phyloP scores from a whole-genome alignment of 257 asterid species.

The Forsythia viridissima region DNA sequence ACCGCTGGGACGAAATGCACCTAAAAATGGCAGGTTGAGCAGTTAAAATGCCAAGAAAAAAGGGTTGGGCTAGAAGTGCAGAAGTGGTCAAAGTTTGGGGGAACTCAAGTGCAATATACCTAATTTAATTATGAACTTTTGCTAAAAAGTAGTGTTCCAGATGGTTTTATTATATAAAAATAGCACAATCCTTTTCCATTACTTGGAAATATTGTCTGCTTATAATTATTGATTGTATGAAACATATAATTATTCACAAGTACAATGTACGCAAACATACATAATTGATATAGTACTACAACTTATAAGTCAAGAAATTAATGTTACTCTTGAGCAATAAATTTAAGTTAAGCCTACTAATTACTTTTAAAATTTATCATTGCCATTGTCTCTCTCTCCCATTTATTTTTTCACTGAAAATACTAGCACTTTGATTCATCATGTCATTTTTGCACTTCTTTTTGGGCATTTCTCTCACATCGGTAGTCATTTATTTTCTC shows the following conservation, averaged over 20 bases:
- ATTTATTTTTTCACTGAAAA: background rate
- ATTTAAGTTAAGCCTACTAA: background rate
- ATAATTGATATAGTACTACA: background rate
- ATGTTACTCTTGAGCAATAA: background rate
- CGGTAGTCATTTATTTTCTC: slow-evolving; percentile 35
- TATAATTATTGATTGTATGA: background rate
- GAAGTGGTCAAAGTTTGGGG: background rate
- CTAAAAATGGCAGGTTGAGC: background rate
- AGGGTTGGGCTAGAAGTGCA: background rate
- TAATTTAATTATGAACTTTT: background rate
- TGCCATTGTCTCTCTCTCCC: background rate
- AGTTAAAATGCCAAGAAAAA: background rate
- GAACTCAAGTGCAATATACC: background rate
- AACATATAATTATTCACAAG: too few relatives aligned
- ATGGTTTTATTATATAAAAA: background rate
- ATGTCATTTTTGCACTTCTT: slow-evolving; percentile 8
- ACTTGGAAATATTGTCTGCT: background rate
- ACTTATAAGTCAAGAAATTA: too few relatives aligned
- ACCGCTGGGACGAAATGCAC: background rate
- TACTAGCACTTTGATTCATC: slow-evolving; percentile 22
- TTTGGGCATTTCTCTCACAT: slow-evolving; percentile 32
- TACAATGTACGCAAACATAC: too few relatives aligned
- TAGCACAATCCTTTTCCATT: background rate
- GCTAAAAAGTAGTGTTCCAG: background rate
- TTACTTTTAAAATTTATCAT: slow-evolving; percentile 7